A percentile compares a stretch with the other conserved stretches of the same genome.
phyloP scores from a whole-genome alignment of 805 yeast species.

The Yarrowia deformans region DNA sequence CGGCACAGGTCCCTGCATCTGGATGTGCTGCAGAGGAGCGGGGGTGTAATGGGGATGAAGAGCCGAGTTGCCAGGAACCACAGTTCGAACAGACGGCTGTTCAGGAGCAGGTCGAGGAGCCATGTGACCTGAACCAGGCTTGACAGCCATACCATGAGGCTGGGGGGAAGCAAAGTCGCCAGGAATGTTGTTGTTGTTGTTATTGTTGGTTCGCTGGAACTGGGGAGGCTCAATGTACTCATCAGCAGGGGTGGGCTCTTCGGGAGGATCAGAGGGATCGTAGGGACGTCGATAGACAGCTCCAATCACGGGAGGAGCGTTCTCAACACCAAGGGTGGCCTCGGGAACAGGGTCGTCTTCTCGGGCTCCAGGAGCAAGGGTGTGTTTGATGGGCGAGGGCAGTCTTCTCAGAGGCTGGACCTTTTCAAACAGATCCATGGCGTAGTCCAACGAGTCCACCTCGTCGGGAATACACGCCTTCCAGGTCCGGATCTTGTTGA shows the following conservation, averaged over 20 bases:
- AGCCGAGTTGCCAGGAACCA: conserved; percentile 29
- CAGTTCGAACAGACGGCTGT: conserved; percentile 30
- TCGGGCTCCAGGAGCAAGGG: conserved; percentile 77
- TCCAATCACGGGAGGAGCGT: conserved; percentile 95
- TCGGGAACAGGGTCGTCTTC: conserved; percentile 79
- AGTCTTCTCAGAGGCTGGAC: conserved; percentile 74
- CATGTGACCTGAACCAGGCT: neutral
- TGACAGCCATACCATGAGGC: conserved; percentile 5
- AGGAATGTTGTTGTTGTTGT: too few relatives aligned
- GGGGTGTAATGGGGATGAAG: conserved; percentile 37
- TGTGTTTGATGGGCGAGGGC: conserved; percentile 83
- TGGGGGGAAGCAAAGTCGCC: conserved; percentile 44
- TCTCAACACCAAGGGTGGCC: conserved; percentile 78
- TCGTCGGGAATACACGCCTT: conserved; percentile 98
- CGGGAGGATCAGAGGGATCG: conserved; percentile 81
- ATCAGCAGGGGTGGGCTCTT: conserved; percentile 60
- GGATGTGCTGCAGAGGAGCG: conserved; percentile 36
- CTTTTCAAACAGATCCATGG: conserved; percentile 69
- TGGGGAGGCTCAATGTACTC: conserved; percentile 39
- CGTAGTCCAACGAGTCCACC: conserved; percentile 68
- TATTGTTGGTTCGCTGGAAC: conserved; percentile 38
- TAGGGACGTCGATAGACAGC: conserved; percentile 83
- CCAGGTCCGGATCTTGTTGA: conserved; percentile 97
- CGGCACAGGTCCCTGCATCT: conserved; percentile 40
- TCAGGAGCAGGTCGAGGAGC: conserved; percentile 19